Base-by-base conservation (phyloP, 768 basidiomycete species). In the Strobilomyces dryophilus region DNA sequence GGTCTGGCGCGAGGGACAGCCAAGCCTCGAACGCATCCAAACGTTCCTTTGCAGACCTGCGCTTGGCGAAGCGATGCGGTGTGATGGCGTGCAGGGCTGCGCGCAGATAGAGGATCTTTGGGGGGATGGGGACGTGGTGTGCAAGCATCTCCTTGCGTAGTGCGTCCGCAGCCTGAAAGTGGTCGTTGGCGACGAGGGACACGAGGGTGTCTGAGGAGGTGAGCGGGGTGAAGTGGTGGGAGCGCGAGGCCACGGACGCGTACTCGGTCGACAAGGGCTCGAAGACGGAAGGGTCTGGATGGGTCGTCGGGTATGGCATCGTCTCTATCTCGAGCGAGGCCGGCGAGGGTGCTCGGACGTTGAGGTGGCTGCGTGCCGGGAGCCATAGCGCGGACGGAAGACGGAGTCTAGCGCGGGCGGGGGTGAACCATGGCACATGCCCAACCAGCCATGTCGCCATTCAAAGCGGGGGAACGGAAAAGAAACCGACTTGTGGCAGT, bases 1-100 rank as follows among this genome's bases (percentile, higher is more conserved):
- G 68, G 34, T 66, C 58, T 5, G 80, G 79, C 12, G 73, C 59
- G 39, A 80, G 68, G 5, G 70, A 65, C 47, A 79, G 60, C 81
- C 81, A 83, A 14, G 61, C 53, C 42, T 74, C 73, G n/a, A 69
- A 69, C 2, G 52, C 21, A 1, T 61, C 60, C 32, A 53, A 3
- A n/a, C 63, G 59, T 8, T 54, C 34, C 50, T 52, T 11, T 59
- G 43, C 14, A 55, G 66, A 44, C 24, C 65, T n/a, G 31, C 12
- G 17, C 31, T 18, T 52, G 35, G 61, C 58, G 20, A 52, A 51
- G 5, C 53, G 47, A 12, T 57, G 57, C 17, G 49, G 52, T 1
- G 54, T 56, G 41, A 79, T 63, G 15, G 66, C 61, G 49, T 71
- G 50, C 1, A 67, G 40, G 3, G 77, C 78, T 11, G 71, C 74